Conservation (phyloP, 345 rosid genomes). For the Gossypium thurberi region DNA sequence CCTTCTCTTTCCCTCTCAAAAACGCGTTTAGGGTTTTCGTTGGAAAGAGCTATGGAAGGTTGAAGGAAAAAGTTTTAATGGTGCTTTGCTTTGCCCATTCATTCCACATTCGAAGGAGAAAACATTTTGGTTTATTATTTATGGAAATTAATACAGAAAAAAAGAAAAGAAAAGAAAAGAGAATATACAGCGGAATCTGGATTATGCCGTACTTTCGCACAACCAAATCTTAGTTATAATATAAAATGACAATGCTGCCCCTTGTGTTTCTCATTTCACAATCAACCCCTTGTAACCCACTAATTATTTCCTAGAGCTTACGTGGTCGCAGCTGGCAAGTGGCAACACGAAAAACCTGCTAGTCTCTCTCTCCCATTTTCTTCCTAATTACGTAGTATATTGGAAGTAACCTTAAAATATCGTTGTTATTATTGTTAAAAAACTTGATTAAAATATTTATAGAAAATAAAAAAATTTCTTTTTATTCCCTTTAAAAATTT, state of each 20-base stretch:
- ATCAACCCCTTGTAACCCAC: neutral
- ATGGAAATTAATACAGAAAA: constrained; percentile 9
- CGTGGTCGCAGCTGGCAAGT: too few species aligned
- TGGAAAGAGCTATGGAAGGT: neutral
- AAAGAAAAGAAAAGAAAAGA: neutral
- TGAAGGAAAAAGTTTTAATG: neutral
- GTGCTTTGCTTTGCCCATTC: constrained; percentile 9
- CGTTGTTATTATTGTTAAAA: too few species aligned
- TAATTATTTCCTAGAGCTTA: too few species aligned
- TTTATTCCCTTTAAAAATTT: too few species aligned
- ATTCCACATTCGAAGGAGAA: constrained; percentile 11
- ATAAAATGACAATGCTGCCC: neutral
- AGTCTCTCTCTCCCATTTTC: too few species aligned
- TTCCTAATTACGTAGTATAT: too few species aligned
- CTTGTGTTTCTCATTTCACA: neutral
- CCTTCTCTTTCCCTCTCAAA: neutral
- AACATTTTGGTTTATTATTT: neutral
- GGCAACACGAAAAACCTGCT: too few species aligned
- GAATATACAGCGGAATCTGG: constrained; percentile 54
- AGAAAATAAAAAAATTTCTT: too few species aligned
- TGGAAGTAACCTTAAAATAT: too few species aligned
- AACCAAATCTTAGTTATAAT: neutral
- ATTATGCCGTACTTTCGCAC: constrained; percentile 11
- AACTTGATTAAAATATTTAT: too few species aligned
- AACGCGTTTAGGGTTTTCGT: neutral